These are phyloP conservation scores for Helichrysum umbraculigerum DNA, from an alignment of 129 eudicot species.

Conservation along the genomic window DNA sequence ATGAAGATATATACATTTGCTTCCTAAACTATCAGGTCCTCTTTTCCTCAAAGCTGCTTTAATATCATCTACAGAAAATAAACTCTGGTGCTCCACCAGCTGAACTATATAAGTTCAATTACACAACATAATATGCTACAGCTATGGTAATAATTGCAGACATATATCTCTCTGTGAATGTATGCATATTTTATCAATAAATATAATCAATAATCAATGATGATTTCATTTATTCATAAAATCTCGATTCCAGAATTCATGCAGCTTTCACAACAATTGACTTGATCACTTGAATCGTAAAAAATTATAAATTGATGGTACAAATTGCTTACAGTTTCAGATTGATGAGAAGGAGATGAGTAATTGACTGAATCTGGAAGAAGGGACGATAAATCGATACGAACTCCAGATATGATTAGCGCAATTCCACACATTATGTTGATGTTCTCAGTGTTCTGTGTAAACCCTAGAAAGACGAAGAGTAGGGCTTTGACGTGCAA, in stretches of 20 bases:
- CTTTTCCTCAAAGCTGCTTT: conserved; percentile 70
- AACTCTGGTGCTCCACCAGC: conserved; percentile 42
- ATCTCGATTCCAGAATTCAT: neutral
- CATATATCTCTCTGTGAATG: no score
- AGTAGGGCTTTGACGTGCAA: neutral
- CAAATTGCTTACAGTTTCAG: conserved; percentile 41
- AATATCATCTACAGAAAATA: conserved; percentile 59
- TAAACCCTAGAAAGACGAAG: conserved; percentile 25
- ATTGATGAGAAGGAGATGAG: conserved; percentile 25
- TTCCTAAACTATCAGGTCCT: conserved; percentile 93
- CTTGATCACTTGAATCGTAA: neutral
- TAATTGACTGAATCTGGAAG: conserved; percentile 24
- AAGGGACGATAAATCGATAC: conserved; percentile 42
- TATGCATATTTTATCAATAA: neutral
- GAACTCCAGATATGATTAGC: conserved; percentile 59
- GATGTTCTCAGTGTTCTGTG: conserved; percentile 6
- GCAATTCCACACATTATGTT: conserved; percentile 85
- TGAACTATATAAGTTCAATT: conserved; percentile 9
- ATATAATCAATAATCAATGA: neutral
- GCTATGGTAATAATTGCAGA: neutral
- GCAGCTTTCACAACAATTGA: conserved; percentile 6
- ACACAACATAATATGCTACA: neutral
- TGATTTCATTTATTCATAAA: neutral
- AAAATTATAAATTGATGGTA: neutral
- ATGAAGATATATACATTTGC: conserved; percentile 42